Evolutionary conservation across 495 filamentous ascomycete species (phyloP), one percentile per base, ranked within the genome.

Genomic region (Alectoria sarmentosa): DNA sequence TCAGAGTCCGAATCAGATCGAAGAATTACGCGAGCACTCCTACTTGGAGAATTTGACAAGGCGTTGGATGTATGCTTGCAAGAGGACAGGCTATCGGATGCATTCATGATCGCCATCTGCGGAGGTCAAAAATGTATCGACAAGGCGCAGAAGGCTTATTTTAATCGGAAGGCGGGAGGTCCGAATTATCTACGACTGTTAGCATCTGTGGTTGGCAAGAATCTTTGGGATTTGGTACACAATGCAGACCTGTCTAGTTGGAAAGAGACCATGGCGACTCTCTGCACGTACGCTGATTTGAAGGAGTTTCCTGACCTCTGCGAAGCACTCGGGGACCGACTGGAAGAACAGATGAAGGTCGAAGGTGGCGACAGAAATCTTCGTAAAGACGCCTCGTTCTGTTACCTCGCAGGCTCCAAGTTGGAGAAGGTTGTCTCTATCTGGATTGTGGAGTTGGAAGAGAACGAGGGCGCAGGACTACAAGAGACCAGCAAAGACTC

Each of bases 21-120:
- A 75, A 80, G 82, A 67, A 93, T 99, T 67, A 99, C 94, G 10
- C 87, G 82, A 62, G 86, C 95, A 19, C 75, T 99, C 58, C 87
- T 97, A 71, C 78, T 97, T 6, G 94, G 94, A 21, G 83, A 91
- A 59, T 99, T 98, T 69, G 91, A 96, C 57, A 88, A 87, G 70
- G 94, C 95, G 32, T 87, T 95, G 60, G 87, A 92, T 66, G 84
- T 96, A 62, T 95, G 90, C 68, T 76, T 99, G 4, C 86, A 89
- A 68, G 92, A 97, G 73, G 85, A 90, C 62, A 84, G 92, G 46
- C 84, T 98, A 74, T 91, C 94, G 0, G 94, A 99, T 77, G 94
- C 94, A 46, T 96, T 99, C 75, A 95, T 98, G 80, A 91, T 99
- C 71, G 94, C 94, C 41, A 96, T 97, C 70, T 97, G 92, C 71